These are phyloP conservation scores for Camellia lanceoleosa DNA, from an alignment of 148 eudicot species.

Conservation along the genomic window DNA sequence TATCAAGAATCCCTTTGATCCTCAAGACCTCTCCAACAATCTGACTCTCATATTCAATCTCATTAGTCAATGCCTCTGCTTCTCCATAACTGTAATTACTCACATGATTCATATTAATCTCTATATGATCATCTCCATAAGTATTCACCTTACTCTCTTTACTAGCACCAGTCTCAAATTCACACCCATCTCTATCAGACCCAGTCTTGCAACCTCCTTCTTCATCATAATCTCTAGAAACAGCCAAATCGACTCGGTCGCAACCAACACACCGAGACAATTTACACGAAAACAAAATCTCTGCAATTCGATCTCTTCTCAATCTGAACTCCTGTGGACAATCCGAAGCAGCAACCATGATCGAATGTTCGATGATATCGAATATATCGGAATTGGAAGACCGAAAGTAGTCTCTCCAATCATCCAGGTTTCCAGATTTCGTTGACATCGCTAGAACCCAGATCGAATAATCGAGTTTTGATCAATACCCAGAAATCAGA, in stretches of 20 bases:
- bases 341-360: slow-evolving; percentile 84
- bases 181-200: slow-evolving; percentile 15
- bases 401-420: slow-evolving; percentile 75
- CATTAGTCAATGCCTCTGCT: slow-evolving; percentile 84
- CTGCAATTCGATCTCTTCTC: slow-evolving; percentile 66
- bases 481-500: slow-evolving; percentile 34
- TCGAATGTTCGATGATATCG: slow-evolving; percentile 67
- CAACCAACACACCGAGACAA: slow-evolving; percentile 55
- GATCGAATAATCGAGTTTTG: no score
- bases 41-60: slow-evolving; percentile 62
- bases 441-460: slow-evolving; percentile 42
- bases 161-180: slow-evolving; percentile 41
- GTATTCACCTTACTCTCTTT: slow-evolving; percentile 70
- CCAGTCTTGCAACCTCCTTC: slow-evolving; percentile 27
- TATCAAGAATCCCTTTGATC: slow-evolving; percentile 63
- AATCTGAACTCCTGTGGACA: slow-evolving; percentile 60
- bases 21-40: slow-evolving; percentile 62
- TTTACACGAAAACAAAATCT: slow-evolving; percentile 56
- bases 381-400: slow-evolving; percentile 61
- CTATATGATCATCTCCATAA: slow-evolving; percentile 38
- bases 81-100: slow-evolving; percentile 65
- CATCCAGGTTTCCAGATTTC: slow-evolving; percentile 44
- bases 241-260: slow-evolving; percentile 55
- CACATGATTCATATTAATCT: slow-evolving; percentile 37
- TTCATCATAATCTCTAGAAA: slow-evolving; percentile 18